phyloP scores from a whole-genome alignment of 1,284 basidiomycete genomes.

The Cryptococcus floricola region DNA sequence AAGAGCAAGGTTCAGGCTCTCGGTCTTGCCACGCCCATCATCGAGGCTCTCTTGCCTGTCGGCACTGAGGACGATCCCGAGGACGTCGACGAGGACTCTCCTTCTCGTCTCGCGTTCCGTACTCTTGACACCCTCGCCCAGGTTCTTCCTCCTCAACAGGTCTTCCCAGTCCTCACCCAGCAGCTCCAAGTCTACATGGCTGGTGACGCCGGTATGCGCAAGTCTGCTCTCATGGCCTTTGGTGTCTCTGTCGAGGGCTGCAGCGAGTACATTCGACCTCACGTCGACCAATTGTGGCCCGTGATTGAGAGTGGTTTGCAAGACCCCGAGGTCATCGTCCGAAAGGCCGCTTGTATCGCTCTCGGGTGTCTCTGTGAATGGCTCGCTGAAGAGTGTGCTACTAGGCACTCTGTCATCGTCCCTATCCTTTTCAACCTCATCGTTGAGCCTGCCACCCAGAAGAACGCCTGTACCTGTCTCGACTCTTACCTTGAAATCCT shows the following conservation, averaged over 20 bases:
- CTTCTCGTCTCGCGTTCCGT: constrained; percentile 87
- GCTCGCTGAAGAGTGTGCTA: constrained; percentile 88
- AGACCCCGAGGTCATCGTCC: constrained; percentile 77
- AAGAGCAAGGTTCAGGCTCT: constrained; percentile 91
- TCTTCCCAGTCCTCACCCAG: constrained; percentile 85
- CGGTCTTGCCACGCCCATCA: constrained; percentile 78
- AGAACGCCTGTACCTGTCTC: constrained; percentile 89
- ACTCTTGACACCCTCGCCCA: constrained; percentile 93
- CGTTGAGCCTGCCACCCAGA: constrained; percentile 81
- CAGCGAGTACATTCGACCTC: constrained; percentile 94
- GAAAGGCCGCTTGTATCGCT: constrained; percentile 91
- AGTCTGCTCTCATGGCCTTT: constrained; percentile 92
- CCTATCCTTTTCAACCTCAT: constrained; percentile 86
- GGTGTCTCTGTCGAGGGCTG: constrained; percentile 97
- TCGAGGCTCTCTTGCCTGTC: constrained; percentile 90
- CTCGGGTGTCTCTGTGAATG: constrained; percentile 97
- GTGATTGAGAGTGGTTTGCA: constrained; percentile 84
- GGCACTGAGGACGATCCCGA: constrained; percentile 83
- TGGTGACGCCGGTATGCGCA: constrained; percentile 70
- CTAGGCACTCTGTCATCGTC: constrained; percentile 77
- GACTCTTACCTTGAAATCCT: constrained; percentile 96
- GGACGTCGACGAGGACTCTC: constrained; percentile 75
- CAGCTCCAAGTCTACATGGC: constrained; percentile 80
- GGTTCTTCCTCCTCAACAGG: constrained; percentile 88
- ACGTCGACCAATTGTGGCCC: constrained; percentile 91